phyloP scores from a whole-genome alignment of 768 basidiomycete genomes.

The Tulasnella sp. region DNA sequence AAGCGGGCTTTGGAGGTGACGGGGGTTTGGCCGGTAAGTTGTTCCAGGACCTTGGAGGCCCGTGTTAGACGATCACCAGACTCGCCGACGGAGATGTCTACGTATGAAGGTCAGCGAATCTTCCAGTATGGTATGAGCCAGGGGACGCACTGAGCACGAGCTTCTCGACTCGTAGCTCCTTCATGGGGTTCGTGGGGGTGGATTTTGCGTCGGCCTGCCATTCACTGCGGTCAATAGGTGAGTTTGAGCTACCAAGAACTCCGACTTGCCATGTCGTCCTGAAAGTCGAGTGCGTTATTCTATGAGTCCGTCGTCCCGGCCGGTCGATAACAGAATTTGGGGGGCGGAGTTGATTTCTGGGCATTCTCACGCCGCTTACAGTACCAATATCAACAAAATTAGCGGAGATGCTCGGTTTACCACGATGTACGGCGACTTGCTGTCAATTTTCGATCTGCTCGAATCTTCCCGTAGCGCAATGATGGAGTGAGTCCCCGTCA shows the following conservation, averaged over 20 bases:
- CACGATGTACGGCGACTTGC: too few species aligned
- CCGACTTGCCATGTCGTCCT: background rate
- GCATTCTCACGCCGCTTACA: constrained; percentile 6
- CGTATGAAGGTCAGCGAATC: background rate
- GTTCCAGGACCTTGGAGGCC: constrained; percentile 98
- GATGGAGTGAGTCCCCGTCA: background rate
- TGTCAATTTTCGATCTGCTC: too few species aligned
- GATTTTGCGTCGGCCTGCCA: constrained; percentile 76
- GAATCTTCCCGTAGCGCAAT: background rate
- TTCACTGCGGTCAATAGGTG: background rate
- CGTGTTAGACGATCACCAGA: constrained; percentile 98
- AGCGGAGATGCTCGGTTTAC: too few species aligned
- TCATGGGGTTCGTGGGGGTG: constrained; percentile 84
- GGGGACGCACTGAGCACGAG: constrained; percentile 92
- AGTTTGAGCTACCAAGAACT: background rate
- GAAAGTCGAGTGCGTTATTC: background rate
- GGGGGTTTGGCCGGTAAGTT: constrained; percentile 97
- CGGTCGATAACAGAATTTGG: constrained; percentile 5
- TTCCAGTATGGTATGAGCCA: background rate
- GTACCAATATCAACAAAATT: constrained; percentile 11
- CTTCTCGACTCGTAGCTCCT: constrained; percentile 95
- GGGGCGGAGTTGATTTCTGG: constrained; percentile 6
- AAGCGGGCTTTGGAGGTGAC: constrained; percentile 99
- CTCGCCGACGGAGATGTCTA: constrained; percentile 99
- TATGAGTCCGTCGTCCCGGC: background rate